These are phyloP conservation scores for Elaeis guineensis DNA, from an alignment of 176 grass and related monocot genomes.

Conservation along the genomic window DNA sequence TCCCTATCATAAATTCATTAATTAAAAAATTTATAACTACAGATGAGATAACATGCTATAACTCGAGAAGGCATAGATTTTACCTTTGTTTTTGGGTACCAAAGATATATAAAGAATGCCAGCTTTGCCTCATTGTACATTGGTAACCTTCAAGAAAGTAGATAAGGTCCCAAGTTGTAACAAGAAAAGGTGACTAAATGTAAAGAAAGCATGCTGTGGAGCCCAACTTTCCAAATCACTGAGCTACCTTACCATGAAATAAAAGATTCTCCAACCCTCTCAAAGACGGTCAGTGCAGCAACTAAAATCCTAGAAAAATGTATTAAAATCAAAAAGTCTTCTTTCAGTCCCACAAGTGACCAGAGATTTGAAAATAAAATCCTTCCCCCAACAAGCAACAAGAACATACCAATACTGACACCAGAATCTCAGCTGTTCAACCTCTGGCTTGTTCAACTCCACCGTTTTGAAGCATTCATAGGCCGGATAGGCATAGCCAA, in stretches of 20 bases:
- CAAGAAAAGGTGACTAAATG: neutral
- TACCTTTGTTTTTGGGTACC: slow-evolving; percentile 26
- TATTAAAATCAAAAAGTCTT: slow-evolving; percentile 13
- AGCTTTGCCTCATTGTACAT: slow-evolving; percentile 26
- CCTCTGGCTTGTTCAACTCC: slow-evolving; percentile 13
- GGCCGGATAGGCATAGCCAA: slow-evolving; percentile 5
- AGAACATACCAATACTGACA: slow-evolving; percentile 10
- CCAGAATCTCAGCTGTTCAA: slow-evolving; percentile 10
- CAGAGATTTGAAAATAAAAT: neutral
- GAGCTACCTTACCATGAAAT: slow-evolving; percentile 19
- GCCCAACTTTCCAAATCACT: no score
- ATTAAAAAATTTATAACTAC: neutral
- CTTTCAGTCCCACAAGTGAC: neutral
- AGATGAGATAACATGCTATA: no score
- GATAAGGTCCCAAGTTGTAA: neutral
- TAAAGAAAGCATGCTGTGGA: no score
- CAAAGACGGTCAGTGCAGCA: slow-evolving; percentile 14
- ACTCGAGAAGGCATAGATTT: no score
- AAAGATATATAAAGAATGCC: slow-evolving; percentile 22
- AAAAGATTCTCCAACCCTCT: slow-evolving; percentile 18
- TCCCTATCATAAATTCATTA: slow-evolving; percentile 47
- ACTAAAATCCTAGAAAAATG: slow-evolving; percentile 28
- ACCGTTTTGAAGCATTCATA: slow-evolving; percentile 10
- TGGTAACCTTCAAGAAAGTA: slow-evolving; percentile 15
- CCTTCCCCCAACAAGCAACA: neutral